These are phyloP conservation scores for Boletus rufocinnamomeus DNA, from an alignment of 768 basidiomycete genomes.

Conservation along the genomic window DNA sequence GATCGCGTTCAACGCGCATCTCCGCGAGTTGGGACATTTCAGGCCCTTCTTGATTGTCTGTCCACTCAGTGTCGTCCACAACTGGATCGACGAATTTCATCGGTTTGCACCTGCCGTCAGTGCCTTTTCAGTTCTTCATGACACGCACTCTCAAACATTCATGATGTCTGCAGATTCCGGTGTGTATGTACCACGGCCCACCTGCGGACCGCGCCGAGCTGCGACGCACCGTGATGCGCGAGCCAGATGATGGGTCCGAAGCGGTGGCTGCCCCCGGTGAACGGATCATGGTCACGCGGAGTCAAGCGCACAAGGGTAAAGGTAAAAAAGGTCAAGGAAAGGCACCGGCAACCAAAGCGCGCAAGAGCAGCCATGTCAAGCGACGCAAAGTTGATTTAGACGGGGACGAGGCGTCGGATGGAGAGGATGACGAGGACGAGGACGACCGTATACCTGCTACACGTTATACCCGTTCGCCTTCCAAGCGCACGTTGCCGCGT, in stretches of 20 bases:
- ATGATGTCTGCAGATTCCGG: slow-evolving; percentile 59
- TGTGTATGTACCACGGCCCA: slow-evolving; percentile 88
- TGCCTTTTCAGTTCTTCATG: not conserved
- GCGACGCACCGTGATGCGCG: slow-evolving; percentile 59
- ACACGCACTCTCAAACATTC: not conserved
- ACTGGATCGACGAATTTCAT: slow-evolving; percentile 84
- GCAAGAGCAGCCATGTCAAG: slow-evolving; percentile 16
- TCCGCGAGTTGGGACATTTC: slow-evolving; percentile 69
- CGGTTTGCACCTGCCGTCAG: slow-evolving; percentile 81
- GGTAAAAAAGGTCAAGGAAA: slow-evolving; percentile 16
- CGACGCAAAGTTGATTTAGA: slow-evolving; percentile 23
- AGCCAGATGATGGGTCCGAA: slow-evolving; percentile 32
- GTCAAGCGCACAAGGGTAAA: slow-evolving; percentile 21
- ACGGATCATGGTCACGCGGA: slow-evolving; percentile 27
- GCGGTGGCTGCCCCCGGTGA: slow-evolving; percentile 24
- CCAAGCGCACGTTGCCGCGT: not conserved
- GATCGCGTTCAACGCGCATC: slow-evolving; percentile 90
- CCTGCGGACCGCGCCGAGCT: slow-evolving; percentile 81
- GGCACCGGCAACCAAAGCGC: slow-evolving; percentile 13
- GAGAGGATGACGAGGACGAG: slow-evolving; percentile 16
- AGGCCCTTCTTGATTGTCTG: slow-evolving; percentile 88
- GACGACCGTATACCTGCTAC: slow-evolving; percentile 23
- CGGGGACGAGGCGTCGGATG: slow-evolving; percentile 11
- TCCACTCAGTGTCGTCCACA: slow-evolving; percentile 90
- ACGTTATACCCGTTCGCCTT: slow-evolving; percentile 16